Conservation (phyloP, 306 rosid species). For the cucumber (Cucumis sativus) region DNA sequence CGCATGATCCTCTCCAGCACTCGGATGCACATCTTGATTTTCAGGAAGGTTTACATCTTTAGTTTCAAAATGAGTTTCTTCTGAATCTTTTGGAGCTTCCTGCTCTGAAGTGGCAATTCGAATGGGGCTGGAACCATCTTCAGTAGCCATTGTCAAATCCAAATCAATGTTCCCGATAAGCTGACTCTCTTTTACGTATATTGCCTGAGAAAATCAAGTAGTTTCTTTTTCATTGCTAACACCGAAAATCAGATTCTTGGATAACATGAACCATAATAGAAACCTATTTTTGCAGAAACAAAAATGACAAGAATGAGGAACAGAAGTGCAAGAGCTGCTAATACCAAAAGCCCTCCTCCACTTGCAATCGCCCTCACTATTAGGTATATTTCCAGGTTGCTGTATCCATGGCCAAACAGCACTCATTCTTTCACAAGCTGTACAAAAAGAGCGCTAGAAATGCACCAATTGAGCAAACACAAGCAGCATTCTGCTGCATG, state of each 20-base stretch:
- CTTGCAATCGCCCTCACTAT: background rate
- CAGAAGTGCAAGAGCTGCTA: background rate
- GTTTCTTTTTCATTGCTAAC: background rate
- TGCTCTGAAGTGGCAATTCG: conserved; percentile 48
- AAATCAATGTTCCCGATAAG: conserved; percentile 46
- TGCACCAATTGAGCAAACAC: background rate
- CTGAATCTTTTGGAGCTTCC: conserved; percentile 26
- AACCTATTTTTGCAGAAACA: background rate
- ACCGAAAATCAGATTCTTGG: background rate
- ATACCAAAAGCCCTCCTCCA: background rate
- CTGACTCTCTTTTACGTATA: conserved; percentile 72
- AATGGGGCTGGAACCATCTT: conserved; percentile 45
- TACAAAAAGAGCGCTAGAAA: background rate
- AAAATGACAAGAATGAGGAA: background rate
- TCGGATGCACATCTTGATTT: conserved; percentile 25
- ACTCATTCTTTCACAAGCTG: background rate
- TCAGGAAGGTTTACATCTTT: conserved; percentile 13
- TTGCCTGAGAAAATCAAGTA: conserved; percentile 45
- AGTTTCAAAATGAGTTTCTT: conserved; percentile 9
- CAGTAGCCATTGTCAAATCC: conserved; percentile 40
- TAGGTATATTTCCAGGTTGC: background rate
- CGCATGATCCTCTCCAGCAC: conserved; percentile 18
- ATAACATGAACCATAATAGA: background rate
- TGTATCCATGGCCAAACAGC: background rate
- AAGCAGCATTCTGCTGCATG: background rate